Evolutionary conservation across 306 rosid species (phyloP).

Genomic region (Pyrus betulifolia): DNA sequence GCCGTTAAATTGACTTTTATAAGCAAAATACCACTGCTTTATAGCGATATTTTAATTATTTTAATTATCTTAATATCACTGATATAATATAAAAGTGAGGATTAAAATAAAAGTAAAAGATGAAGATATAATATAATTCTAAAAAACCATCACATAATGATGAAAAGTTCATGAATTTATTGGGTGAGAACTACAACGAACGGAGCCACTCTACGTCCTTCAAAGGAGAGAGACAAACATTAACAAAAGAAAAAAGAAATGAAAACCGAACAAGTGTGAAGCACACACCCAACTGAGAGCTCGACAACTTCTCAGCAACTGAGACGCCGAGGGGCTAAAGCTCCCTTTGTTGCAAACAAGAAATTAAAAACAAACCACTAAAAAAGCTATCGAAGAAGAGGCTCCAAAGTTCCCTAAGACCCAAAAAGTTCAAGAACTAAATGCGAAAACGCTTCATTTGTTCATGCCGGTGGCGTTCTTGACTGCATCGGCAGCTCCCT

Average conservation of each 20-base stretch:
- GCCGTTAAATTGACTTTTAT: too few species aligned
- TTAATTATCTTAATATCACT: background rate
- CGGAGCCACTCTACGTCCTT: background rate
- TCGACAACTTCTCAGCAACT: too few species aligned
- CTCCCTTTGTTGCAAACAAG: background rate
- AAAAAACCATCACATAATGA: background rate
- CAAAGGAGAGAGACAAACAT: background rate
- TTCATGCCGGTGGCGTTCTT: constrained; percentile 62
- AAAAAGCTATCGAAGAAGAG: background rate
- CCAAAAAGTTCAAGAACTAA: too few species aligned
- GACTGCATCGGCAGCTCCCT: constrained; percentile 55
- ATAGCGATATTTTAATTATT: too few species aligned
- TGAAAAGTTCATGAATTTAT: background rate
- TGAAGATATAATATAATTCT: background rate
- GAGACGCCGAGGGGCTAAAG: background rate
- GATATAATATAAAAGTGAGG: background rate
- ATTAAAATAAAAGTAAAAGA: background rate
- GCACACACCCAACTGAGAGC: background rate
- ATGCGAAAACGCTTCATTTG: constrained; percentile 16
- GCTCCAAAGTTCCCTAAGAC: background rate
- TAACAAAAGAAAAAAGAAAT: background rate
- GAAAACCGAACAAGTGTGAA: background rate
- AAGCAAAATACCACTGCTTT: too few species aligned
- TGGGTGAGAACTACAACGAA: background rate
- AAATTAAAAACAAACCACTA: background rate